Evolutionary conservation across 2,329 filamentous ascomycete species (phyloP).

Genomic region (Lachnellula hyalina): DNA sequence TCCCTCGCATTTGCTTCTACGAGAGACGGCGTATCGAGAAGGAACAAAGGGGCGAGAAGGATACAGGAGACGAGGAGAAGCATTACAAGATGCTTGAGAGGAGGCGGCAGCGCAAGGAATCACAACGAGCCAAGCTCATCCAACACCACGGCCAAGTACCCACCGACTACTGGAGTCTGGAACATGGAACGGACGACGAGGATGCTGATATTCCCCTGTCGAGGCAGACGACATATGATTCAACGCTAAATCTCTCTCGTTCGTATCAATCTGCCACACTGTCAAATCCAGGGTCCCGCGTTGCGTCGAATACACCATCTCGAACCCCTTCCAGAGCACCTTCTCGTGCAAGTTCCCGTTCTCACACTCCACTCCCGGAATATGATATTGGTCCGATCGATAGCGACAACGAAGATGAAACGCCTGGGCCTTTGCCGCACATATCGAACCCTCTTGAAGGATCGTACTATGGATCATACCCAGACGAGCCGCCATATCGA

Average conservation of each 20-base stretch:
- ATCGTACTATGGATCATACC: constrained; percentile 70
- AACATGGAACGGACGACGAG: constrained; percentile 60
- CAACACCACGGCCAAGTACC: constrained; percentile 43
- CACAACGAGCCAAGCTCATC: constrained; percentile 51
- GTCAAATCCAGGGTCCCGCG: constrained; percentile 27
- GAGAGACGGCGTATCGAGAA: constrained; percentile 77
- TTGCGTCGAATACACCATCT: constrained; percentile 25
- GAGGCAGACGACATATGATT: constrained; percentile 25
- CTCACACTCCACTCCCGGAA: constrained; percentile 34
- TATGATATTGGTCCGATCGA: constrained; percentile 33
- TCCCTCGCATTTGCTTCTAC: constrained; percentile 74
- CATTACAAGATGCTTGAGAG: constrained; percentile 55
- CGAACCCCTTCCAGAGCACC: constrained; percentile 24
- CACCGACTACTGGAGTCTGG: constrained; percentile 75
- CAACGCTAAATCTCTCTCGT: constrained; percentile 17
- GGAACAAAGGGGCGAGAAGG: constrained; percentile 57
- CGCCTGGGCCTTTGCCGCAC: constrained; percentile 47
- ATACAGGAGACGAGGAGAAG: constrained; percentile 51
- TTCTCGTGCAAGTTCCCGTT: constrained; percentile 27
- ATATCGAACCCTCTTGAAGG: constrained; percentile 61
- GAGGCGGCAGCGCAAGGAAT: constrained; percentile 51
- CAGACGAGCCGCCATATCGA: constrained; percentile 50
- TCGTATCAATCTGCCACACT: constrained; percentile 17
- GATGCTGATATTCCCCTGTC: constrained; percentile 28
- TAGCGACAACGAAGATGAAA: constrained; percentile 50